These are phyloP conservation scores for Globisporangium carolinianum DNA, from an alignment of 352 stramenopile genomes.

Conservation along the genomic window DNA sequence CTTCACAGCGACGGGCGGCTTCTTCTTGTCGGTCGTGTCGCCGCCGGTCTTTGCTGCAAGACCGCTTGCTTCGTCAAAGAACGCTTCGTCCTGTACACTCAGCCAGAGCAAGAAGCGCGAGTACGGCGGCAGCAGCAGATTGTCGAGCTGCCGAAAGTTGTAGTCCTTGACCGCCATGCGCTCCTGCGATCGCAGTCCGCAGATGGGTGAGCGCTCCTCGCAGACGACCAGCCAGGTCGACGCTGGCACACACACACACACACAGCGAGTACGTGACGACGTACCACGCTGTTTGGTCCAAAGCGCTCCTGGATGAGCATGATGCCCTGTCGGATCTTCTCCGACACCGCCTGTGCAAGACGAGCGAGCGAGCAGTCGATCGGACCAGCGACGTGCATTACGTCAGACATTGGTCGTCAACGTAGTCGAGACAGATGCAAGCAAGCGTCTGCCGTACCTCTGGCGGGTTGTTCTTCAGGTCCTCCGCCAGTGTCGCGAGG, in stretches of 20 bases:
- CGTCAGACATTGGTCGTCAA: not conserved
- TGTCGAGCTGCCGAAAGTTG: conserved; percentile 86
- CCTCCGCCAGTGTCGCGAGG: conserved; percentile 51
- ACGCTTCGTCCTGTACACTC: conserved; percentile 79
- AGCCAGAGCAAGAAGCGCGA: conserved; percentile 87
- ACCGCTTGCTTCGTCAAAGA: conserved; percentile 69
- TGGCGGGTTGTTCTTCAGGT: conserved; percentile 57
- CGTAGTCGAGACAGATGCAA: not conserved
- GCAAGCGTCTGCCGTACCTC: conserved; percentile 22
- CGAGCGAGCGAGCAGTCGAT: conserved; percentile 1
- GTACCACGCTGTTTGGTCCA: conserved; percentile 73
- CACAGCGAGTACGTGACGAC: conserved; percentile 1
- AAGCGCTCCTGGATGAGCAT: conserved; percentile 78
- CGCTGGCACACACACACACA: not conserved
- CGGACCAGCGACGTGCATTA: not conserved
- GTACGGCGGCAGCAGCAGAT: conserved; percentile 80
- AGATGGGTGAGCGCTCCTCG: too few species aligned
- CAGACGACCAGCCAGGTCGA: too few species aligned
- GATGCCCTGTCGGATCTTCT: conserved; percentile 77
- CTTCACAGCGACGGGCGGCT: conserved; percentile 53
- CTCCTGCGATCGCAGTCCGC: conserved; percentile 24
- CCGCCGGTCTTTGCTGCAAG: conserved; percentile 32
- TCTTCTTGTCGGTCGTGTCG: conserved; percentile 63
- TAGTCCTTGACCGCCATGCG: conserved; percentile 84
- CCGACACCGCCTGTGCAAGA: conserved; percentile 23